These are phyloP conservation scores for Auxenochlorella pyrenoidosa DNA, from an alignment of 139 green algal genomes.

Conservation along the genomic window DNA sequence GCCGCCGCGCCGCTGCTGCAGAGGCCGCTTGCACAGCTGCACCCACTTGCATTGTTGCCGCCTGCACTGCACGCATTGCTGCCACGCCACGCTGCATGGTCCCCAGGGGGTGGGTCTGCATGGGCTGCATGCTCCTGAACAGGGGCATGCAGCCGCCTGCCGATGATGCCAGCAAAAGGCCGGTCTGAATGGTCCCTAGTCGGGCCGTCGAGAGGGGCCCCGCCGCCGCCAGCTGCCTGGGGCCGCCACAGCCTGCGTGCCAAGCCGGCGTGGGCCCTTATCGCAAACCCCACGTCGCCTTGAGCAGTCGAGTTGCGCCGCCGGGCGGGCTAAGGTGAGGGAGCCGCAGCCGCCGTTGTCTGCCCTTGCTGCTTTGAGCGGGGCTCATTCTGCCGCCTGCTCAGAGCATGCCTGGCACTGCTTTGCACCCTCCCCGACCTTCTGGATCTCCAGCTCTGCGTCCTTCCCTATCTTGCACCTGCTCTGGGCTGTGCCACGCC, in stretches of 20 bases:
- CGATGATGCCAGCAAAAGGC: slow-evolving; percentile 34
- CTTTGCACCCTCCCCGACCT: background rate
- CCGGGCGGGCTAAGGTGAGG: slow-evolving; percentile 17
- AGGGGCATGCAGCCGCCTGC: background rate
- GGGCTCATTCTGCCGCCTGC: background rate
- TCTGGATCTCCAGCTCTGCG: background rate
- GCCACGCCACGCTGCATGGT: background rate
- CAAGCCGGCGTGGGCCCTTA: background rate
- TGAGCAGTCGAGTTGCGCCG: background rate
- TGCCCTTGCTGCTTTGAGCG: background rate
- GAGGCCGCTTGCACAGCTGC: background rate
- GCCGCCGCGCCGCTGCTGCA: background rate
- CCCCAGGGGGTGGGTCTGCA: background rate
- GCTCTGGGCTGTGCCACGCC: background rate
- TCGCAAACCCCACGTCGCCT: background rate
- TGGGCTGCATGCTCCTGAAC: background rate
- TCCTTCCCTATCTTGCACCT: background rate
- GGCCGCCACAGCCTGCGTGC: background rate
- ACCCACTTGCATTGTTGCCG: background rate
- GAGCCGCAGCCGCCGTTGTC: too few relatives aligned
- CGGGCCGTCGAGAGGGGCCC: background rate
- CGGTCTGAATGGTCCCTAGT: slow-evolving; percentile 6
- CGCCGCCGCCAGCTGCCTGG: background rate
- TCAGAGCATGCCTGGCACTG: background rate
- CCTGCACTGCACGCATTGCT: slow-evolving; percentile 7